Evolutionary conservation across 2,329 filamentous ascomycete genomes (phyloP), one percentile per base, ranked within the genome.

Genomic region (Trichoderma sp.): DNA sequence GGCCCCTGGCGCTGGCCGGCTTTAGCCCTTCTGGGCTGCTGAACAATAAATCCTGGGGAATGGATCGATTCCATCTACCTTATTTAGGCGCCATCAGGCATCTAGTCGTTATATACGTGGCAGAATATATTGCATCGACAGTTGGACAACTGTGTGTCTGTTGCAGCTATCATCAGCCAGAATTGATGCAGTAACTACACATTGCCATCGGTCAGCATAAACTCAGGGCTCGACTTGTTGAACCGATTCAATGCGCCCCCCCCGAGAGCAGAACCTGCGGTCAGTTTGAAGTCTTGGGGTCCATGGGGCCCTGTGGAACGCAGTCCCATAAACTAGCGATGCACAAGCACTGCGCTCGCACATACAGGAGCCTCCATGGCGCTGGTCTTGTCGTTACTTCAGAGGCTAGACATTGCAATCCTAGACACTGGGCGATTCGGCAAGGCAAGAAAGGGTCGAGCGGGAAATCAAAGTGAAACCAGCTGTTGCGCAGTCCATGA

Each of bases 41-140:
- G n/a, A 39, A 24, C 24, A 34, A 51, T 58, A 59, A 69, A 69
- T 69, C 59, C 67, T 69, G 67, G 66, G 66, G 66, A 68, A 68
- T 68, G 66, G 66, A 61, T 68, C 56, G 37, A 30, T 54, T 49
- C 49, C 39, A 39, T n/a, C 39, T 64, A 30, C 60, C 49, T 64
- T 43, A 55, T 65, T 65, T 65, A 54, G 61, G 61, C 61, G 61
- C 52, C 30, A 34, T 55, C 37, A 32, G 54, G 34, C 61, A 65
- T 56, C 51, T 56, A 26, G 51, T 59, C 26, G 51, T 39, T 21
- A 63, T 46, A 39, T 21, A 21, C 46, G 46, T 49, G 37, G 34
- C 18, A 21, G 34, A 24, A 46, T 37, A 56, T 43, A 43, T 8
- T 43, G 39, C 39, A 26, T 56, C 28, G 5, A 30, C 18, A 4